Conservation (phyloP, 768 basidiomycete genomes). For the Chalciporus chontae region DNA sequence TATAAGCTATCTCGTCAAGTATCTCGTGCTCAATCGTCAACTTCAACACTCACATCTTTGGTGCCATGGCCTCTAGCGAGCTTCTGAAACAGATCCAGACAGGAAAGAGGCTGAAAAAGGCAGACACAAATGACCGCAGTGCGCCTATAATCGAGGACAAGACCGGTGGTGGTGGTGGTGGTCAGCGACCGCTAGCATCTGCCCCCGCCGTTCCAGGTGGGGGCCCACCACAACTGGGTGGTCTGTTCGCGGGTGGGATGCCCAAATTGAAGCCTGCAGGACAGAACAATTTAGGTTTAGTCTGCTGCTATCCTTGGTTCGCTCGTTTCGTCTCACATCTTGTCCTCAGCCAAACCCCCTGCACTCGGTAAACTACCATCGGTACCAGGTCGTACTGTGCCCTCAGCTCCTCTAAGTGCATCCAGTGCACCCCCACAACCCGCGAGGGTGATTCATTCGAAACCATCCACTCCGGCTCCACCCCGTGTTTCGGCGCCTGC, state of each 20-base stretch:
- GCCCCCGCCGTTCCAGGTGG: constrained; percentile 20
- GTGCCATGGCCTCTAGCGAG: constrained; percentile 66
- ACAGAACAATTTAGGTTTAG: constrained; percentile 51
- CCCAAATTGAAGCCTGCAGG: constrained; percentile 87
- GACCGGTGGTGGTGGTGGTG: constrained; percentile 36
- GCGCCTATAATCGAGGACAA: constrained; percentile 53
- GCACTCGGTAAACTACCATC: constrained; percentile 64
- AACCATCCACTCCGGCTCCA: constrained; percentile 31
- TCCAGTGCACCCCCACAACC: constrained; percentile 30
- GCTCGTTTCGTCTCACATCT: constrained; percentile 1
- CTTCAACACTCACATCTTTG: neutral
- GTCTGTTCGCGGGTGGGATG: constrained; percentile 87
- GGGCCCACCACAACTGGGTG: constrained; percentile 79
- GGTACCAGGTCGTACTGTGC: constrained; percentile 49
- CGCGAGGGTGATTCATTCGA: constrained; percentile 27
- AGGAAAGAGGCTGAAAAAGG: constrained; percentile 78
- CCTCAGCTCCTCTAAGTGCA: constrained; percentile 27
- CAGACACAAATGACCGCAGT: constrained; percentile 80
- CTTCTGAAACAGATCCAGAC: constrained; percentile 80
- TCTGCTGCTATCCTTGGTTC: constrained; percentile 3
- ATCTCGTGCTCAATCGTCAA: neutral
- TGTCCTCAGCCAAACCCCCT: constrained; percentile 52
- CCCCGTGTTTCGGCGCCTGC: constrained; percentile 32
- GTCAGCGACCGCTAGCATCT: constrained; percentile 21
- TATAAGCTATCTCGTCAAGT: neutral